Conservation (phyloP, 1,139 yeast species). For the Hyphopichia khmerensis region DNA sequence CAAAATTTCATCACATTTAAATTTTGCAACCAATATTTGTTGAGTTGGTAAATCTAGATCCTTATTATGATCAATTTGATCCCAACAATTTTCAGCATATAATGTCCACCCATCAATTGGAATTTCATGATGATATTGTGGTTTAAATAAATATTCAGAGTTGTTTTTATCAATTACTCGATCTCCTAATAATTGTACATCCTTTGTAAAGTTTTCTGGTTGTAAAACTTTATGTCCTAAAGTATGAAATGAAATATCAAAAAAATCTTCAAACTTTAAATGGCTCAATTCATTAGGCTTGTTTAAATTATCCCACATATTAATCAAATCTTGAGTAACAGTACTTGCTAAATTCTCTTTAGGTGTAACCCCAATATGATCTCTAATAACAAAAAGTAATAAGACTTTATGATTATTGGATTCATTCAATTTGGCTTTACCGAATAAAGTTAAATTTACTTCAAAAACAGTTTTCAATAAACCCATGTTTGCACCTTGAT, state of each 20-base stretch:
- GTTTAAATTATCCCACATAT: conserved; percentile 74
- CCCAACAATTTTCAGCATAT: conserved; percentile 91
- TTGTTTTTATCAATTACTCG: conserved; percentile 41
- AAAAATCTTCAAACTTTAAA: conserved; percentile 66
- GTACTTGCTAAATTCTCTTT: conserved; percentile 68
- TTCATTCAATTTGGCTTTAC: conserved; percentile 32
- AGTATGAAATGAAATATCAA: conserved; percentile 80
- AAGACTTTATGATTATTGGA: conserved; percentile 62
- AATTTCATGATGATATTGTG: conserved; percentile 75
- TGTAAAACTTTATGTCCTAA: conserved; percentile 84
- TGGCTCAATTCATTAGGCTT: conserved; percentile 67
- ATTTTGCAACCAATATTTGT: conserved; percentile 89
- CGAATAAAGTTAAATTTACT: conserved; percentile 84
- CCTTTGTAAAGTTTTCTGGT: conserved; percentile 66
- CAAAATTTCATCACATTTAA: conserved; percentile 89
- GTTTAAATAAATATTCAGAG: conserved; percentile 54
- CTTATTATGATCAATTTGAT: conserved; percentile 86
- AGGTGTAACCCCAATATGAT: conserved; percentile 88
- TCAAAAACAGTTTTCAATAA: conserved; percentile 92
- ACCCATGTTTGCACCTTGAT: conserved; percentile 98
- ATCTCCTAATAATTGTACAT: conserved; percentile 65
- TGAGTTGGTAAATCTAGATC: conserved; percentile 96
- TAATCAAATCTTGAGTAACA: conserved; percentile 63
- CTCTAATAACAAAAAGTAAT: conserved; percentile 85
- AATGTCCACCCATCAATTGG: conserved; percentile 97